Base-by-base conservation (phyloP, 805 yeast genomes). In the Starmerella vaccinii region DNA sequence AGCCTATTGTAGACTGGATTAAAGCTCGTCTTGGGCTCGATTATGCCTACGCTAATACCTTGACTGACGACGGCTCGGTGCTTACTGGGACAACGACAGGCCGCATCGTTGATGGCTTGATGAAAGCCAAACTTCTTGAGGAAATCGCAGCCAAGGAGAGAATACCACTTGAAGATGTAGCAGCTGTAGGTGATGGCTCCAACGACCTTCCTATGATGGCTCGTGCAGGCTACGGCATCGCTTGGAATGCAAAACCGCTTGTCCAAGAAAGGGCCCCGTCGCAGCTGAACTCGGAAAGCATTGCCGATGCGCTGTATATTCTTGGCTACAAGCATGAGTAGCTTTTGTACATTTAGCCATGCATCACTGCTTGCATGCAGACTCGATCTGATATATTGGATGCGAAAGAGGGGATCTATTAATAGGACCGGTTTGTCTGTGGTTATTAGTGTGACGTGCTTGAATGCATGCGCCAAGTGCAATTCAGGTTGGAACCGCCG, bases 141-240 rank as follows among this genome's bases (percentile, higher is more conserved):
- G 75, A 78, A 51, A 65, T 68, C 38, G 71, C 72, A 12, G 46
- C 43, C 3, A 58, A 59, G 46, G 68, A 68, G 43, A 47, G 43
- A 13, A 56, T 68, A n/a, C 59, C 59, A 3, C 52, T 65, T 9
- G 55, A 50, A n/a, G 42, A 72, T 4, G 81, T 82, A 1, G 81
- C 84, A 42, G 96, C 96, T 45, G 84, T 90, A 34, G 97, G 97
- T 33, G 97, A 92, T 64, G 99, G 99, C 34, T 96, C 97, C 22
- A 92, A 92, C 62, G 99, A 92, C 68, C 71, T 92, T 62, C 76
- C 77, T 41, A 94, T 94, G 88, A 92, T 92, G 97, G 76, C 71
- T 2, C 77, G 68, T 13, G 96, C 95, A 2, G 97, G 97, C 0
- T 84, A 79, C 64, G 98, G 98, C 19, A 73, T 92, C 49, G 98